Base-by-base conservation (phyloP, 352 stramenopile genomes). In the Globisporangium spiculum region DNA sequence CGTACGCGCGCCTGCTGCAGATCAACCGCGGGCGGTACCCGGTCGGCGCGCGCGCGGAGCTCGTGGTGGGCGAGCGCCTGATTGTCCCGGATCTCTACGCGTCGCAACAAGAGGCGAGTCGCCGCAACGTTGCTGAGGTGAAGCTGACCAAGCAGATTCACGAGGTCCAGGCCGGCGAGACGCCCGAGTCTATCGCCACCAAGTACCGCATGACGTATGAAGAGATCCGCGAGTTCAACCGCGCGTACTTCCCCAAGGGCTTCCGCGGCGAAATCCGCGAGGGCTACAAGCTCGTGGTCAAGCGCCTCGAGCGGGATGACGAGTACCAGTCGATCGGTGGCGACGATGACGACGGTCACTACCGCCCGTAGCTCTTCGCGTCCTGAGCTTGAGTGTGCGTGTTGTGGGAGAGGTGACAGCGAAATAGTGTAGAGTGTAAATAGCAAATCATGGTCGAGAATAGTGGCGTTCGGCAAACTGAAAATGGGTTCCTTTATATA, bases 141-240 rank as follows among this genome's bases (percentile, higher is more conserved):
- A 91, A 85, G 66, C 86, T 96, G 36, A 96, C 84, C 55, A 94
- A 93, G 78, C 84, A 94, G 72, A 96, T 96, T 61, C 85, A 96
- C 63, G 69, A 90, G 10, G 88, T 96, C n/a, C 76, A 89, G 48
- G 60, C 67, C 1, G 86, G 80, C 52, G 88, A 96, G 32, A 93
- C 88, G n/a, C 86, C 88, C 18, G 75, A 92, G 63, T 74, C 63
- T 18, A 74, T 96, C 60, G 83, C 82, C 0, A 75, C 73, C 38
- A 66, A 61, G 34, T 96, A 91, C 73, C 74, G 69, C 50, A 96
- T 96, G 88, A 93, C 80, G 61, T 91, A 92, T 64, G 88, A 96
- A 38, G 86, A 94, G 73, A 78, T 96, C 68, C 88, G 88, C 36
- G 88, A 94, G 73, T 94, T 72, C 69, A 96, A 96, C 66, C 88